Base-by-base conservation (phyloP, 164 flowering plant genomes). In the Echeveria elegans region DNA sequence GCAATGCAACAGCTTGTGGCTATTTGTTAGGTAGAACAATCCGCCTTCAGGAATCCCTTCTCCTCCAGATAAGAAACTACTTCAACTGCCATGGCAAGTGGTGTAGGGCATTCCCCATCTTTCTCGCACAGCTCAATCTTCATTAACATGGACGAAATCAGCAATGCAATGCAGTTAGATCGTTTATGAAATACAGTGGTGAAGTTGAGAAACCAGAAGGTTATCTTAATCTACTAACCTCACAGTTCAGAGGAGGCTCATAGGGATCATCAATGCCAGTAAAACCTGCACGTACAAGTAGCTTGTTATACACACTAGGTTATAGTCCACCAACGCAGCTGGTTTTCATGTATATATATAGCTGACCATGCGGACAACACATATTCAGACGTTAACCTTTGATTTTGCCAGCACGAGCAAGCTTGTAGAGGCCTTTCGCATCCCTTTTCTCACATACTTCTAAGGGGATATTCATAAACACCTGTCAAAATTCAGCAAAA, bases 371-470 rank as follows among this genome's bases (percentile, higher is more conserved):
- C 48, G 26, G 0, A 48, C 2, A 4, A 48, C 3, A 48, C 0
- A 19, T 19, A 7, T 53, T 24, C 29, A 24, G 24, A 53, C 23
- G 59, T 5, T 53, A 24, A 53, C 59, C 56, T 65, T 64, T 64
- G 66, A 64, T 64, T 41, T 36, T 28, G 37, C 66, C 66, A 64
- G 66, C 43, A 30, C 66, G 66, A 32, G 66, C 66, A 0, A 63
- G 66, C 66, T 63, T 37, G 66, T 63, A 36, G 41, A 63, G 66
- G 24, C 45, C 45, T 36, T 64, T 64, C 6, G 26, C 29, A 24
- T 64, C 66, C 29, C 66, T 36, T 64, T 64, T 23, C 38, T 64
- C 66, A 38, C 66, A 64, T 64, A 64, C 41, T 38, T 64, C 66
- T 19, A 64, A 18, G 29, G 66, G 47, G 23, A 24, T 64, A 24